Percentiles rank a stretch among this genome's conserved stretches.
Conservation (phyloP, 805 yeast species). For the Cyberlindnera sargentensis region DNA sequence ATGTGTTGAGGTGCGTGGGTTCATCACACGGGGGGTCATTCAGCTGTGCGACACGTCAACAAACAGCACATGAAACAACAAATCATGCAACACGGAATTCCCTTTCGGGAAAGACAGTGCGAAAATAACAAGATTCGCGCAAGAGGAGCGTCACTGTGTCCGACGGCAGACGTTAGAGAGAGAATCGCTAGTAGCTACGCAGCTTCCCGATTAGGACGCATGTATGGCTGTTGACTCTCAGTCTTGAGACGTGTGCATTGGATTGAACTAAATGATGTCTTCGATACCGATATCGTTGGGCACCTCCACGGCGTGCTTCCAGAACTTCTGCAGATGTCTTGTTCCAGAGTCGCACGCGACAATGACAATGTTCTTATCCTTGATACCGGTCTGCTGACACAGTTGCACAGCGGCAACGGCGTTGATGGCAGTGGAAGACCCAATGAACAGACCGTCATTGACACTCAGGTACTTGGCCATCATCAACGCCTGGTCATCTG, state of each 20-base stretch:
- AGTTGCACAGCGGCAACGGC: slow-evolving; percentile 79
- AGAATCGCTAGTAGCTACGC: too few species aligned
- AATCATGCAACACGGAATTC: too few species aligned
- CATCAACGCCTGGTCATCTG: slow-evolving; percentile 71
- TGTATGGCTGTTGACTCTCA: neutral
- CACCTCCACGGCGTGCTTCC: slow-evolving; percentile 58
- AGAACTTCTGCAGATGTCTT: slow-evolving; percentile 85
- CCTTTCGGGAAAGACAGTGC: too few species aligned
- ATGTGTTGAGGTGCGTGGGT: too few species aligned
- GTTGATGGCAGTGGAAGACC: slow-evolving; percentile 89
- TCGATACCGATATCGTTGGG: slow-evolving; percentile 27
- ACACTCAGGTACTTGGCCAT: slow-evolving; percentile 84
- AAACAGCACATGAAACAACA: too few species aligned
- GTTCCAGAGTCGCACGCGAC: slow-evolving; percentile 91
- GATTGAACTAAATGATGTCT: slow-evolving; percentile 21
- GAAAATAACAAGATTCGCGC: too few species aligned
- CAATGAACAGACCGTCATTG: slow-evolving; percentile 85
- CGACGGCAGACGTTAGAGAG: too few species aligned
- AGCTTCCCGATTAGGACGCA: too few species aligned
- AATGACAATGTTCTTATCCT: slow-evolving; percentile 66
- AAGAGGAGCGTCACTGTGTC: too few species aligned
- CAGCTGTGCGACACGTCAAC: too few species aligned
- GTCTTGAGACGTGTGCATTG: too few species aligned
- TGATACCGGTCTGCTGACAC: slow-evolving; percentile 37
- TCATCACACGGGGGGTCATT: too few species aligned